Percentiles rank a stretch among this genome's conserved stretches.
These are phyloP conservation scores for Zygosaccharomyces sapae DNA, from an alignment of 1,139 yeast species.

Conservation along the genomic window DNA sequence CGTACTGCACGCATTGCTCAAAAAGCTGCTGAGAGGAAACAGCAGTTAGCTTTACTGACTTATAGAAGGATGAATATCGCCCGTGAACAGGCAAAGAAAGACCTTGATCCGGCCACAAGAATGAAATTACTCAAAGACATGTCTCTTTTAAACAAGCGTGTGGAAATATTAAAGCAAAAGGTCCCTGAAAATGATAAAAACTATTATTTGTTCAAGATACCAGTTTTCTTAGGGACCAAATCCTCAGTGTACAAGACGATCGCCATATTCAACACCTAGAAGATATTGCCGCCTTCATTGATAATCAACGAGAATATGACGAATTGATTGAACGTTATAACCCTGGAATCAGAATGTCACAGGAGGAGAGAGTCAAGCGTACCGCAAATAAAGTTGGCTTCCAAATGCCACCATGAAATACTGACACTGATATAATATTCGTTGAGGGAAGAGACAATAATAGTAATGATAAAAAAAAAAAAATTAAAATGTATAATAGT, in stretches of 20 bases:
- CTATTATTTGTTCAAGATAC: constrained; percentile 20
- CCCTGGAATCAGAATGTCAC: constrained; percentile 75
- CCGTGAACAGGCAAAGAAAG: constrained; percentile 35
- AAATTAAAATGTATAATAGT: constrained; percentile 1
- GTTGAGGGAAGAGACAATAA: neutral
- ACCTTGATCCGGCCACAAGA: constrained; percentile 19
- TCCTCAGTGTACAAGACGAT: constrained; percentile 11
- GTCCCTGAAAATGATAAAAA: constrained; percentile 16
- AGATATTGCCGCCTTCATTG: constrained; percentile 49
- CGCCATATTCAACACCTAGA: constrained; percentile 28
- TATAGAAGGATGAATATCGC: constrained; percentile 52
- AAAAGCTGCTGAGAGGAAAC: constrained; percentile 45
- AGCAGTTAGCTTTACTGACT: constrained; percentile 48
- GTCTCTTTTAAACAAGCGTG: constrained; percentile 31
- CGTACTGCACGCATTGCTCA: constrained; percentile 44
- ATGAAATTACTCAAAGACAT: constrained; percentile 39
- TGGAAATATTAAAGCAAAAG: constrained; percentile 25
- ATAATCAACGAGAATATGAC: constrained; percentile 70
- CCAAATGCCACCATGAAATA: too few relatives aligned
- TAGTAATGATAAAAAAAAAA: constrained; percentile 4
- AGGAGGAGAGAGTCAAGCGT: constrained; percentile 68
- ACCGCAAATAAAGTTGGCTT: constrained; percentile 88
- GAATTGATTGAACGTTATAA: constrained; percentile 81
- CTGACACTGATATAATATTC: too few relatives aligned
- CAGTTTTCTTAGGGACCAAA: constrained; percentile 13